Conservation (phyloP, 2,329 filamentous ascomycete genomes). For the Sclerotinia borealis region DNA sequence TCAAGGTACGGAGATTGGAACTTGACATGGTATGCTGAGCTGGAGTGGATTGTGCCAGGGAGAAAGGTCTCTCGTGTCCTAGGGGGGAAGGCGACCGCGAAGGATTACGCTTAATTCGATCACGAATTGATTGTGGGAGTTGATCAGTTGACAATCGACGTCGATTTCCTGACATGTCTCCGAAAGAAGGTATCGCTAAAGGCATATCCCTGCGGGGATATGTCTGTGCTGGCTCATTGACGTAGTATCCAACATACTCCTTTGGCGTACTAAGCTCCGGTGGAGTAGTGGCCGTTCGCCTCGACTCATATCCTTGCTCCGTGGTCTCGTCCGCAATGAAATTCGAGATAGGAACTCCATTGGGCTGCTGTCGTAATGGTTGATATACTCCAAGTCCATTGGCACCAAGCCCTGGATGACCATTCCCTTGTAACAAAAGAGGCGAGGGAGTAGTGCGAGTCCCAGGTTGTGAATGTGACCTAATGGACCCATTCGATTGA, state of each 20-base stretch:
- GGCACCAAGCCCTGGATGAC: slow-evolving; percentile 30
- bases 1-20: slow-evolving; percentile 26
- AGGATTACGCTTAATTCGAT: slow-evolving; percentile 27
- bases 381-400: slow-evolving; percentile 32
- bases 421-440: slow-evolving; percentile 35
- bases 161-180: slow-evolving; percentile 26
- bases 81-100: slow-evolving; percentile 34
- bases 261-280: slow-evolving; percentile 27
- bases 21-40: slow-evolving; percentile 26
- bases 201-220: slow-evolving; percentile 22
- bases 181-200: slow-evolving; percentile 30
- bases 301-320: slow-evolving; percentile 20
- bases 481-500: slow-evolving; percentile 48
- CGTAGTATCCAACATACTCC: slow-evolving; percentile 33
- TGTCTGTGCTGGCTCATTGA: slow-evolving; percentile 25
- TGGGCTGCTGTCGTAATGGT: slow-evolving; percentile 31
- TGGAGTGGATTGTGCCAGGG: slow-evolving; percentile 24
- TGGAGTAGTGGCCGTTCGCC: slow-evolving; percentile 19
- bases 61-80: slow-evolving; percentile 30
- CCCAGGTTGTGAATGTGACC: slow-evolving; percentile 63
- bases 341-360: slow-evolving; percentile 47
- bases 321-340: slow-evolving; percentile 48
- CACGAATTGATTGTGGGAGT: slow-evolving; percentile 31
- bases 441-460: slow-evolving; percentile 35
- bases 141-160: slow-evolving; percentile 31